Evolutionary conservation across 2,329 filamentous ascomycete species (phyloP).

Genomic region (Ceratocystiopsis minuta): DNA sequence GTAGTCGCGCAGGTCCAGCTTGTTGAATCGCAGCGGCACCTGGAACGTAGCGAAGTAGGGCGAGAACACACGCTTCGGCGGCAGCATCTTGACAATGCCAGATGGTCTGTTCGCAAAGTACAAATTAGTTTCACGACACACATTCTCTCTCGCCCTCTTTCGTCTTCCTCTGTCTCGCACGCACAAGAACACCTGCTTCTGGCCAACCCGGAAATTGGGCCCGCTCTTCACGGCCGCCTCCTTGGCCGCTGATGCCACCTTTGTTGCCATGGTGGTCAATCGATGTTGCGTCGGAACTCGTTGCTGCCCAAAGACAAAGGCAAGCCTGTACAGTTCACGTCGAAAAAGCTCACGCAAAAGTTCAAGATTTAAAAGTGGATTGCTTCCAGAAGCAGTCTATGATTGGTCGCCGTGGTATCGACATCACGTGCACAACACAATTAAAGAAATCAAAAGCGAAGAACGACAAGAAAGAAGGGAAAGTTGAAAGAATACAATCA

Average conservation of each 20-base stretch:
- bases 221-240: conserved; percentile 17
- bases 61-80: conserved; percentile 47
- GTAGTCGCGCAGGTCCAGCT: conserved; percentile 92
- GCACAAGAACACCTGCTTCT: conserved; percentile 38
- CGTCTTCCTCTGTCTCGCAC: conserved; percentile 9
- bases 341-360: no score
- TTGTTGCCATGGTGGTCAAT: conserved; percentile 8
- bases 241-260: conserved; percentile 20
- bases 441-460: no score
- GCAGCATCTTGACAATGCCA: conserved; percentile 48
- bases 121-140: neutral
- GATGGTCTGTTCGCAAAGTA: no score
- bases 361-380: no score
- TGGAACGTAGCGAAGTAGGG: conserved; percentile 76
- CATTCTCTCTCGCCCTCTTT: neutral
- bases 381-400: no score
- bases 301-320: no score
- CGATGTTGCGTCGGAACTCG: no score
- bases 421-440: no score
- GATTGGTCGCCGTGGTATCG: no score
- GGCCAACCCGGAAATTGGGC: conserved; percentile 28
- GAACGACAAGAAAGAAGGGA: no score
- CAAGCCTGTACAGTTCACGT: no score
- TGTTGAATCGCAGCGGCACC: conserved; percentile 83
- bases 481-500: no score